These are phyloP conservation scores for Alternaria consortialis DNA, from an alignment of 2,329 filamentous ascomycete genomes.

Conservation along the genomic window DNA sequence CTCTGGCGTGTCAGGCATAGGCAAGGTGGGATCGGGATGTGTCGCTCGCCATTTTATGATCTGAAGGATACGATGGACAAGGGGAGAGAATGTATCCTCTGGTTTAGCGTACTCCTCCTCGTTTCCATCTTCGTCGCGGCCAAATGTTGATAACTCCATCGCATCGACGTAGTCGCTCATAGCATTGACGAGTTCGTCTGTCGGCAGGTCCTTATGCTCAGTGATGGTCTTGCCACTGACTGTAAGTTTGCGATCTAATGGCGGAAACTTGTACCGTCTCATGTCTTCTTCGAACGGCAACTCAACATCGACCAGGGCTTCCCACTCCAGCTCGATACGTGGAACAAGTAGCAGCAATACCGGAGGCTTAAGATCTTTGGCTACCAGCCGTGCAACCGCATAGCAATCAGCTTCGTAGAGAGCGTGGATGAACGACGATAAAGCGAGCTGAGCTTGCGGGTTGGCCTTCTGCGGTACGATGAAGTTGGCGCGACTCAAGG, in stretches of 20 bases:
- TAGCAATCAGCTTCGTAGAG: constrained; percentile 86
- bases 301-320: constrained; percentile 88
- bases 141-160: constrained; percentile 83
- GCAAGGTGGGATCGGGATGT: constrained; percentile 72
- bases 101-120: constrained; percentile 75
- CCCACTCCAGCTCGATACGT: constrained; percentile 77
- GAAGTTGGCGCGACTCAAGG: constrained; percentile 81
- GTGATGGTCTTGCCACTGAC: constrained; percentile 82
- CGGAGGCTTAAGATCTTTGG: constrained; percentile 83
- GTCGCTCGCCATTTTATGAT: constrained; percentile 85
- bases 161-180: constrained; percentile 93
- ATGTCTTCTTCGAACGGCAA: constrained; percentile 94
- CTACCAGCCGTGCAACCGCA: constrained; percentile 84
- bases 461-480: constrained; percentile 81
- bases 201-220: constrained; percentile 85
- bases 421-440: constrained; percentile 90
- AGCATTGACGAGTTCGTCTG: constrained; percentile 73
- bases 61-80: constrained; percentile 88
- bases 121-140: constrained; percentile 74
- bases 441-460: constrained; percentile 80
- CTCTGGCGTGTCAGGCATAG: constrained; percentile 56
- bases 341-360: constrained; percentile 81
- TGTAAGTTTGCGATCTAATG: constrained; percentile 85
- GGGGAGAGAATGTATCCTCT: constrained; percentile 83
- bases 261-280: constrained; percentile 88